Evolutionary conservation across 1,284 basidiomycete species (phyloP).

Genomic region (Pseudozyma hubeiensis): DNA sequence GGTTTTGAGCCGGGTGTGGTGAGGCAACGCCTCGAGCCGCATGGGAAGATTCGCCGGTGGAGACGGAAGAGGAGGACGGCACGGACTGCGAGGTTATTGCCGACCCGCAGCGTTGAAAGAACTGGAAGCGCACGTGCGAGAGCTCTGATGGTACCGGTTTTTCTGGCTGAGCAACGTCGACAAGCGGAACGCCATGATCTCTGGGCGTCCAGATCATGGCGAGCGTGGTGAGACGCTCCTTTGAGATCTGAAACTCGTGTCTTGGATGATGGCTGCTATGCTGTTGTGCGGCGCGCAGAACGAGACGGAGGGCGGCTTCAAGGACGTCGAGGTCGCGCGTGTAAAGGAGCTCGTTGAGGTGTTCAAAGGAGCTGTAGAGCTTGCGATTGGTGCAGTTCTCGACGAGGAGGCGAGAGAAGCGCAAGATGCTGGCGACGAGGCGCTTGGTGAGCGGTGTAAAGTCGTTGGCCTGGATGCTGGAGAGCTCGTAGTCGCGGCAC

Average conservation of each 20-base stretch:
- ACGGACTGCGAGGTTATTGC: constrained; percentile 16
- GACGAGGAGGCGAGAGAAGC: constrained; percentile 87
- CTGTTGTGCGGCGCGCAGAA: constrained; percentile 92
- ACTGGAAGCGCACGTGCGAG: constrained; percentile 70
- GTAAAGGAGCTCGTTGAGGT: constrained; percentile 86
- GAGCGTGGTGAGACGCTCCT: constrained; percentile 59
- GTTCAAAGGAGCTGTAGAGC: constrained; percentile 96
- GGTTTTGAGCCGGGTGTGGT: constrained; percentile 27
- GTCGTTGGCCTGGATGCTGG: constrained; percentile 74
- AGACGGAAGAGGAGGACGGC: constrained; percentile 20
- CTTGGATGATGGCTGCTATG: constrained; percentile 74
- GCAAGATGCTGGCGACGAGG: constrained; percentile 82
- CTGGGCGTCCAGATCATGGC: constrained; percentile 64
- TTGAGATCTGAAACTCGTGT: constrained; percentile 57
- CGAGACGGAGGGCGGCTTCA: constrained; percentile 82
- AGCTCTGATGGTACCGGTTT: constrained; percentile 64
- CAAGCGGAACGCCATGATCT: constrained; percentile 69
- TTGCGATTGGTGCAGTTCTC: constrained; percentile 99
- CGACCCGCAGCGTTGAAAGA: constrained; percentile 67
- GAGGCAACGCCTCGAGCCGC: constrained; percentile 11
- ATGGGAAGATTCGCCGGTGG: constrained; percentile 28
- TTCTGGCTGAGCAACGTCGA: constrained; percentile 67
- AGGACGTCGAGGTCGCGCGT: constrained; percentile 91
- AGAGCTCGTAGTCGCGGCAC: constrained; percentile 79
- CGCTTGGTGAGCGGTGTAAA: constrained; percentile 83